phyloP scores from a whole-genome alignment of 306 rosid genomes.

The Vachellia pachyceras region DNA sequence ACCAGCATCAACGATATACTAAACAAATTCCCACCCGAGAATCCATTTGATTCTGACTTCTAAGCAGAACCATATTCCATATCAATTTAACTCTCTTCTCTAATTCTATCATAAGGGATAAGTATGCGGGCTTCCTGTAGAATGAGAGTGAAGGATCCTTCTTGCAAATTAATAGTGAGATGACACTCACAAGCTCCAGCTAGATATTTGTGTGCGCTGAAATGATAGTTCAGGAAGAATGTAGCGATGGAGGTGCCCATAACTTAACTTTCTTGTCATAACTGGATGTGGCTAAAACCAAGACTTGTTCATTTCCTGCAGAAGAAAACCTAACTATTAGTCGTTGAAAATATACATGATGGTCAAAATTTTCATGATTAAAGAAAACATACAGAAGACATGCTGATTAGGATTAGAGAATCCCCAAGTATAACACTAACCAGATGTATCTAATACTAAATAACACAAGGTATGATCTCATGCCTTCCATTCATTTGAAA shows the following conservation, averaged over 20 bases:
- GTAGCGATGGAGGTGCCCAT: slow-evolving; percentile 78
- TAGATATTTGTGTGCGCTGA: slow-evolving; percentile 19
- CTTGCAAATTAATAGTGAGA: slow-evolving; percentile 24
- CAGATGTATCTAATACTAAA: not conserved
- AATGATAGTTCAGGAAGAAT: slow-evolving; percentile 43
- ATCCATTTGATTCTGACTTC: slow-evolving; percentile 22
- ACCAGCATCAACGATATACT: slow-evolving; percentile 33
- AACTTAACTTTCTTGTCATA: slow-evolving; percentile 93
- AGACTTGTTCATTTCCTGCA: slow-evolving; percentile 62
- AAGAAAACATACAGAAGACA: not conserved
- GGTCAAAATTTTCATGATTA: not conserved
- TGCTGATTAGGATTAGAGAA: not conserved
- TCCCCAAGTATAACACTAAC: not conserved
- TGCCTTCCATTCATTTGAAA: slow-evolving; percentile 7
- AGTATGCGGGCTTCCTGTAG: slow-evolving; percentile 27
- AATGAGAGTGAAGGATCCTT: slow-evolving; percentile 27
- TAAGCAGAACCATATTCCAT: slow-evolving; percentile 11
- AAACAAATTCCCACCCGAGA: slow-evolving; percentile 38
- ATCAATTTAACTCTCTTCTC: slow-evolving; percentile 28
- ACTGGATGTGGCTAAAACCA: slow-evolving; percentile 84
- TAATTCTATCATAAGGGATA: slow-evolving; percentile 32
- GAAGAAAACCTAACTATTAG: not conserved
- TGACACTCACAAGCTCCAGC: slow-evolving; percentile 17
- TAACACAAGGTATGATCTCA: not conserved
- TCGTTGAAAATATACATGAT: not conserved